Percentiles rank a stretch among this genome's conserved stretches.
Conservation (phyloP, 177 flowering plant species). For the Telopea speciosissima region DNA sequence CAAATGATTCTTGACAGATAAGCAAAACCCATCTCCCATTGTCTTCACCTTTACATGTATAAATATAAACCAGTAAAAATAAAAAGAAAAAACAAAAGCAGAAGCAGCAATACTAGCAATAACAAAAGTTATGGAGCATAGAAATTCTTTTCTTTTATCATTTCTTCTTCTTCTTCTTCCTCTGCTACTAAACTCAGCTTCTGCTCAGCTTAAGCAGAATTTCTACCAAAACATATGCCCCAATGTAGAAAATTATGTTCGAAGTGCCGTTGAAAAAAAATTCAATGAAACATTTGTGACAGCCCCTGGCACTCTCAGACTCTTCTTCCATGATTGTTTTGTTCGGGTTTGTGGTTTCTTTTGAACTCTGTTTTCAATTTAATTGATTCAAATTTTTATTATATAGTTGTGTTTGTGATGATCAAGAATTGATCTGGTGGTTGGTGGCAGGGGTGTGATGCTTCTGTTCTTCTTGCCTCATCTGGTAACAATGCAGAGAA, state of each 20-base stretch:
- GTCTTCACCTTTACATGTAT: slow-evolving; percentile 8
- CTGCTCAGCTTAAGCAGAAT: slow-evolving; percentile 40
- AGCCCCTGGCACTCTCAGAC: slow-evolving; percentile 59
- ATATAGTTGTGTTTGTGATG: neutral
- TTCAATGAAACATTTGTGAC: slow-evolving; percentile 63
- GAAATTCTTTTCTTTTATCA: slow-evolving; percentile 10
- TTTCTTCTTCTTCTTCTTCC: slow-evolving; percentile 11
- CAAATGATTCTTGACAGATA: slow-evolving; percentile 23
- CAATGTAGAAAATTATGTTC: slow-evolving; percentile 51
- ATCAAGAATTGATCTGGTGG: neutral
- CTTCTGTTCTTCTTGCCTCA: slow-evolving; percentile 44
- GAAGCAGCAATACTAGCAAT: too few relatives aligned
- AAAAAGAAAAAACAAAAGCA: neutral
- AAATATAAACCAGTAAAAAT: slow-evolving; percentile 2
- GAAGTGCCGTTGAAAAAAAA: slow-evolving; percentile 40
- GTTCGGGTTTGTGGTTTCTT: slow-evolving; percentile 34
- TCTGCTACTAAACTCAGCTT: slow-evolving; percentile 21
- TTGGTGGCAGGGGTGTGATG: slow-evolving; percentile 58
- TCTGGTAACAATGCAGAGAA: slow-evolving; percentile 43
- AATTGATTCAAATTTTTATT: neutral
- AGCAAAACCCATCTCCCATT: slow-evolving; percentile 9
- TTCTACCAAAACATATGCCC: slow-evolving; percentile 53
- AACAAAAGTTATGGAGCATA: slow-evolving; percentile 15
- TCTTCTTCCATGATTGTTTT: slow-evolving; percentile 75
- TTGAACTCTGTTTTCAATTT: neutral